phyloP scores from a whole-genome alignment of 2,329 filamentous ascomycete genomes.

The Penicillium sp. region DNA sequence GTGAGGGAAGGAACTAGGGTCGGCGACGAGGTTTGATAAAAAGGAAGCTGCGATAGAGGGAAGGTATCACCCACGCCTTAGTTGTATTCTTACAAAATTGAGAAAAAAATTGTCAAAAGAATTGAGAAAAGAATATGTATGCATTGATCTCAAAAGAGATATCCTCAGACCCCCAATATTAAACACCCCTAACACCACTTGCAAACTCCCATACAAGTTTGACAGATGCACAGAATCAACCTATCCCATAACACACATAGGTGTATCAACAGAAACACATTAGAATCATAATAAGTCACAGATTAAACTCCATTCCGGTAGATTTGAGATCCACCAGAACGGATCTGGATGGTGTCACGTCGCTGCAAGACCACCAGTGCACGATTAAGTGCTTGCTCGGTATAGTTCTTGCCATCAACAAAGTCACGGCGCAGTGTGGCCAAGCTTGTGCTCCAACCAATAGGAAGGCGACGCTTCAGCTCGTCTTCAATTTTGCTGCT shows the following conservation, averaged over 20 bases:
- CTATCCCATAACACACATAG: constrained; percentile 18
- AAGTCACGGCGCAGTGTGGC: constrained; percentile 85
- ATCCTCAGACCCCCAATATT: constrained; percentile 6
- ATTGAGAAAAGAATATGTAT: constrained; percentile 4
- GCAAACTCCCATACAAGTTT: constrained; percentile 18
- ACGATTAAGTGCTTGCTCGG: constrained; percentile 78
- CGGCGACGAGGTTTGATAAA: neutral
- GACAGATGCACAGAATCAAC: constrained; percentile 16
- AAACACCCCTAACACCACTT: constrained; percentile 15
- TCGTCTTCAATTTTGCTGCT: constrained; percentile 83
- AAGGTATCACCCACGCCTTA: neutral
- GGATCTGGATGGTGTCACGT: constrained; percentile 66
- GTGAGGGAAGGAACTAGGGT: neutral
- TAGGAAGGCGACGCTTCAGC: constrained; percentile 78
- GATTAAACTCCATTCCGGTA: constrained; percentile 46
- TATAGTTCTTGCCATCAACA: constrained; percentile 86
- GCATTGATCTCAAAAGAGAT: constrained; percentile 2
- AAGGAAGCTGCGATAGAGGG: neutral
- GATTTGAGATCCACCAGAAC: constrained; percentile 49
- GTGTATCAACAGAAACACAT: constrained; percentile 21
- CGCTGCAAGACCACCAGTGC: constrained; percentile 83
- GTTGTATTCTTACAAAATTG: neutral
- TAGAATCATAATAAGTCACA: constrained; percentile 17
- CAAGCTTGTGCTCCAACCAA: constrained; percentile 92
- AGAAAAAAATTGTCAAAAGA: neutral